These are phyloP conservation scores for Aphanocladium album DNA, from an alignment of 2,329 filamentous ascomycete genomes.

Conservation along the genomic window DNA sequence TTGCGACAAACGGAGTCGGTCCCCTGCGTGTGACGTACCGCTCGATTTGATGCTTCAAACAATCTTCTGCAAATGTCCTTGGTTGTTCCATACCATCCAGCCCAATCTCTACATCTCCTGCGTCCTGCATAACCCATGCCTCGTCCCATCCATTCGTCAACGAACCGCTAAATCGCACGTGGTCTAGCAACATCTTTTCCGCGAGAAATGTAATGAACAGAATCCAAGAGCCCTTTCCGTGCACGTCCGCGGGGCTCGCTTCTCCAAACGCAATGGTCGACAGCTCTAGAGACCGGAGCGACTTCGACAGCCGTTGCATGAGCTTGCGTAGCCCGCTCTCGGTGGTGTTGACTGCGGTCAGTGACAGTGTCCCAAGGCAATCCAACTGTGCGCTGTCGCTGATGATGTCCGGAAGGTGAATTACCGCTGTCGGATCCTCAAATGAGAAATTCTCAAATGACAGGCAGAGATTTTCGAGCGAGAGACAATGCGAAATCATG, in stretches of 20 bases:
- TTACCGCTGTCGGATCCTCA: not conserved
- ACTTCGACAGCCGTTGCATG: not conserved
- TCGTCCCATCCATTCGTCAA: not conserved
- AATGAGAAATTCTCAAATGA: not conserved
- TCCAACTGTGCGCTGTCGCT: not conserved
- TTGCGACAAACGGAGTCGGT: not conserved
- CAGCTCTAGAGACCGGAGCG: not conserved
- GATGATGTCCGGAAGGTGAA: not conserved
- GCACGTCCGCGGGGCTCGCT: not conserved
- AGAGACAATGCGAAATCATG: not conserved
- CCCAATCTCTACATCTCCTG: not conserved
- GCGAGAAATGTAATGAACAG: not conserved
- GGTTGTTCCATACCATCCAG: not conserved
- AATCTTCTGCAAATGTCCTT: not conserved
- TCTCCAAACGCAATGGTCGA: not conserved
- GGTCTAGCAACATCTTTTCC: not conserved
- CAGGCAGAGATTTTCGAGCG: not conserved
- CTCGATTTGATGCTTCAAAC: not conserved
- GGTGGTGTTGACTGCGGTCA: not conserved
- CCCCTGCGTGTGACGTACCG: not conserved
- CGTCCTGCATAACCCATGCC: not conserved
- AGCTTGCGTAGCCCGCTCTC: not conserved
- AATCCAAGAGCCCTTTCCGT: not conserved
- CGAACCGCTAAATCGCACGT: not conserved
- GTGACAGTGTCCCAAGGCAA: not conserved